Conservation (phyloP, 1,139 yeast genomes). For the Nadsonia commutata region DNA sequence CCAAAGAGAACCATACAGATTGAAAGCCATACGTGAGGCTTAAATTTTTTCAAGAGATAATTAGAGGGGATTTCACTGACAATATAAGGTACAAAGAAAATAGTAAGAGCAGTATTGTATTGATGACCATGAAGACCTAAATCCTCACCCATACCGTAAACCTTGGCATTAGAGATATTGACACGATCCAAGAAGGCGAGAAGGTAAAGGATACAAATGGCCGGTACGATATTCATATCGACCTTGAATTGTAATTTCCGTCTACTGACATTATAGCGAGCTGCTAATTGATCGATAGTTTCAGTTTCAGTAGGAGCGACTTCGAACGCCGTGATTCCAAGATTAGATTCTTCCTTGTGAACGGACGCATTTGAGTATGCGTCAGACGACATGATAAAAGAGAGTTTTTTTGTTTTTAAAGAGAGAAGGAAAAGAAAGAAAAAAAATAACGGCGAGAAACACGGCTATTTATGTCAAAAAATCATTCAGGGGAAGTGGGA, state of each 20-base stretch:
- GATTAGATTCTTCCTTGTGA: too few species aligned
- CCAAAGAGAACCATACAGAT: slow-evolving; percentile 47
- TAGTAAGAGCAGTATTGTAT: slow-evolving; percentile 43
- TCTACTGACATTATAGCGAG: slow-evolving; percentile 30
- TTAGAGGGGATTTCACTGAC: slow-evolving; percentile 56
- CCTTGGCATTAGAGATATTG: slow-evolving; percentile 59
- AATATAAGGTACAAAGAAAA: slow-evolving; percentile 61
- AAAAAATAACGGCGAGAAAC: too few species aligned
- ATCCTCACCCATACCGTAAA: slow-evolving; percentile 45
- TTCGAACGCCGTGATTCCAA: background rate
- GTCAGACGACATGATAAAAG: too few species aligned
- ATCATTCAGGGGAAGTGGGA: too few species aligned
- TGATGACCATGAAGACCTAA: slow-evolving; percentile 41
- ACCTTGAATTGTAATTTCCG: slow-evolving; percentile 43
- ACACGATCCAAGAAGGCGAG: slow-evolving; percentile 60
- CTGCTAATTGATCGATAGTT: slow-evolving; percentile 28
- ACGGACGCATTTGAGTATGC: too few species aligned
- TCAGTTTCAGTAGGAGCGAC: background rate
- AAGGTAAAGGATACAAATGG: slow-evolving; percentile 53
- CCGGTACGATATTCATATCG: slow-evolving; percentile 53
- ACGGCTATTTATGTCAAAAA: too few species aligned
- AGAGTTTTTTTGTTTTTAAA: too few species aligned
- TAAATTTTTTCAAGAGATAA: slow-evolving; percentile 40
- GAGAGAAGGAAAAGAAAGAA: too few species aligned
- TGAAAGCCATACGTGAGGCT: slow-evolving; percentile 54